These are phyloP conservation scores for Aspergillus costaricaensis DNA, from an alignment of 2,329 filamentous ascomycete species.

Conservation along the genomic window DNA sequence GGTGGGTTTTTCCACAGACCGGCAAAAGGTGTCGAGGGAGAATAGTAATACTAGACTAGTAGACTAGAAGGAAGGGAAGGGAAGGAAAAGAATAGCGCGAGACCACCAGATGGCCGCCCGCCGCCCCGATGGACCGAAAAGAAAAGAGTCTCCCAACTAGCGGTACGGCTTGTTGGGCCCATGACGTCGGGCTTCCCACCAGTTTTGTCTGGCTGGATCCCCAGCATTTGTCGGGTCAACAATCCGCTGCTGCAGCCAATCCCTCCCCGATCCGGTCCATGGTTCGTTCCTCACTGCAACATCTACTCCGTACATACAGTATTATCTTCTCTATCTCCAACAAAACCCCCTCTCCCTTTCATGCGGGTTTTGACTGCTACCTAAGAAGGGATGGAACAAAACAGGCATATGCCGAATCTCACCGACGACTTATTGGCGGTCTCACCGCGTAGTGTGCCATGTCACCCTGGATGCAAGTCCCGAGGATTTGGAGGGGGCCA, in stretches of 20 bases:
- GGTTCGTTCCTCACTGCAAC: not conserved
- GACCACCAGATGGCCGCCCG: no score
- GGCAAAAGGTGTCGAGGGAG: no score
- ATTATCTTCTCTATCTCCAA: no score
- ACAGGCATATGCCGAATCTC: not conserved
- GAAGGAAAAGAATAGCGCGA: not conserved
- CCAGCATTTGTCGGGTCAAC: constrained; percentile 10
- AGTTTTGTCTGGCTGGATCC: constrained; percentile 7
- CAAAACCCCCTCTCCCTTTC: not conserved
- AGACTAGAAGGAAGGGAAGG: not conserved
- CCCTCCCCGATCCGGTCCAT: not conserved
- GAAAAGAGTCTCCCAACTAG: constrained; percentile 21
- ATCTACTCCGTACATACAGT: no score
- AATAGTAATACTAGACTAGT: not conserved
- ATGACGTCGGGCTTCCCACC: constrained; percentile 22
- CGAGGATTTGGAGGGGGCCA: not conserved
- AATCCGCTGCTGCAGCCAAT: constrained; percentile 2
- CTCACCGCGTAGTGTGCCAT: not conserved
- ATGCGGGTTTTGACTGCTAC: not conserved
- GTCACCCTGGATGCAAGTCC: not conserved
- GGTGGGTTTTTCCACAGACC: not conserved
- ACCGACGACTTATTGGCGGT: not conserved
- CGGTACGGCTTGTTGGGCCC: constrained; percentile 29
- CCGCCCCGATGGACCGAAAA: no score
- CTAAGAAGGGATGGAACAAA: not conserved